Conservation (phyloP, 2,329 filamentous ascomycete species). For the Tolypocladium album region DNA sequence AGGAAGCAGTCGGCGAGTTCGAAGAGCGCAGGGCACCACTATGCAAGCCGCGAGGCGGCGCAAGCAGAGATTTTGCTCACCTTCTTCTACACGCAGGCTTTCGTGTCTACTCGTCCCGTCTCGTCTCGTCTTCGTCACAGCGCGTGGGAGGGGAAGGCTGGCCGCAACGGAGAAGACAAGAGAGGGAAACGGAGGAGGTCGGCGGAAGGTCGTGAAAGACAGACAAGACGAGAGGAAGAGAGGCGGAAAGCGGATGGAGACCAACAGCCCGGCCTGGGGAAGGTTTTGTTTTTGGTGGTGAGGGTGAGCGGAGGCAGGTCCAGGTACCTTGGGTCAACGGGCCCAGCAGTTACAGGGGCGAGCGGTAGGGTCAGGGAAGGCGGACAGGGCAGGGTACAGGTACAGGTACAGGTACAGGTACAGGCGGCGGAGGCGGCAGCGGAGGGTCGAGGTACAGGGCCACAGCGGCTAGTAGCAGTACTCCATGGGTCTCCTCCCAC, state of each 20-base stretch:
- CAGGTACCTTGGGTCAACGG: constrained; percentile 7
- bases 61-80: constrained; percentile 12
- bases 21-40: background rate
- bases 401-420: background rate
- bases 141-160: background rate
- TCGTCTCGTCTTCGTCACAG: constrained; percentile 3
- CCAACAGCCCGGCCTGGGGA: constrained; percentile 11
- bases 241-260: constrained; percentile 4
- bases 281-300: constrained; percentile 22
- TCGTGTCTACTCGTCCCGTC: constrained; percentile 1
- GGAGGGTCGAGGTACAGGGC: background rate
- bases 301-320: constrained; percentile 15
- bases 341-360: constrained; percentile 18
- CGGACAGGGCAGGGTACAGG: background rate
- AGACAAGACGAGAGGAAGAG: constrained; percentile 9
- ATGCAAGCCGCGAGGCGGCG: background rate
- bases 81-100: background rate
- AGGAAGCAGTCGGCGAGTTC: no score
- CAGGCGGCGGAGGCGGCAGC: background rate
- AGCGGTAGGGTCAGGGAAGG: constrained; percentile 14
- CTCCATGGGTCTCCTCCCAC: background rate
- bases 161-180: constrained; percentile 16
- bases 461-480: background rate
- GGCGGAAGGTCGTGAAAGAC: constrained; percentile 19
- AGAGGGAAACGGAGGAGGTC: constrained; percentile 18